phyloP scores from a whole-genome alignment of 768 basidiomycete genomes.

The Fistulinella prunicolor region DNA sequence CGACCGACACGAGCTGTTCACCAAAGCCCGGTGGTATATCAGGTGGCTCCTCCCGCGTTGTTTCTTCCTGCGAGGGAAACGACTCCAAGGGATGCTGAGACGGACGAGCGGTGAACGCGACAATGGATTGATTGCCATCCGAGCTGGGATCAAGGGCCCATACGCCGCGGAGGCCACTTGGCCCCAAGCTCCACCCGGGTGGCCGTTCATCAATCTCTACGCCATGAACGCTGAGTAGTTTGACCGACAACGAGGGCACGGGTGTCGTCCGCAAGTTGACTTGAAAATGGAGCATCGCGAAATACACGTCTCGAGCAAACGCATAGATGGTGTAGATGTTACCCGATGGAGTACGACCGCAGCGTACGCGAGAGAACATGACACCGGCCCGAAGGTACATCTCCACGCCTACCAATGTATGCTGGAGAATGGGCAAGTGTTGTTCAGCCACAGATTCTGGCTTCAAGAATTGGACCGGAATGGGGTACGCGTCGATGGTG shows the following conservation, averaged over 20 bases:
- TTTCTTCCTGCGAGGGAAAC: background rate
- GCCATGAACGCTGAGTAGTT: background rate
- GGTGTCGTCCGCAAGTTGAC: constrained; percentile 28
- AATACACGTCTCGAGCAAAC: constrained; percentile 35
- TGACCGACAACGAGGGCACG: constrained; percentile 37
- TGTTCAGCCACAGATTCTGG: background rate
- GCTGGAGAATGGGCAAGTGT: constrained; percentile 16
- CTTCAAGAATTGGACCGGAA: no score
- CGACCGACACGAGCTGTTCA: no score
- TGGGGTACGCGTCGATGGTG: constrained; percentile 44
- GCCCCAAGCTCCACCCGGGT: constrained; percentile 5
- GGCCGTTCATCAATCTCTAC: background rate
- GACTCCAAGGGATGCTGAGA: background rate
- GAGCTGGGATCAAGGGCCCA: background rate
- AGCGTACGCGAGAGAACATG: constrained; percentile 38
- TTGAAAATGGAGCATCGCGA: constrained; percentile 45
- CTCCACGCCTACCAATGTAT: constrained; percentile 20
- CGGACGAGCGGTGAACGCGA: background rate
- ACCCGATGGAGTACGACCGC: constrained; percentile 30
- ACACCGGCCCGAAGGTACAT: no score
- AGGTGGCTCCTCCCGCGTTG: background rate
- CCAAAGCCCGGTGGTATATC: no score
- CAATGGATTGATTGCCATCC: background rate
- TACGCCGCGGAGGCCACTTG: constrained; percentile 9
- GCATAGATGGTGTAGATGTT: constrained; percentile 34